A percentile compares a stretch with the other conserved stretches of the same genome.
Conservation (phyloP, 192 early-diverging fungal species). For the Dispira simplex region DNA sequence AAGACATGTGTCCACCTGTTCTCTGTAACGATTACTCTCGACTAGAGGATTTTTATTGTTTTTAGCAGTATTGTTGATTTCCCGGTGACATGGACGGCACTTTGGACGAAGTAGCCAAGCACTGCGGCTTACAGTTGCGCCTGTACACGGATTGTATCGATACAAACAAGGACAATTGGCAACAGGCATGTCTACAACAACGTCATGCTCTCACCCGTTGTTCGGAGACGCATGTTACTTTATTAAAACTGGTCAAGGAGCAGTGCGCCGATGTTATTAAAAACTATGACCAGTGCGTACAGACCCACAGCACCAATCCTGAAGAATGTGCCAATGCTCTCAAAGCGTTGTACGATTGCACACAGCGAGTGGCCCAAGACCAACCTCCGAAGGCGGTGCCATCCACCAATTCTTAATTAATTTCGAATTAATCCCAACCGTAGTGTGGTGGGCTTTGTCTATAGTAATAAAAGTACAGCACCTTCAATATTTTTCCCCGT, state of each 20-base stretch:
- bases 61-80: too few relatives aligned
- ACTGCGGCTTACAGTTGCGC: slow-evolving; percentile 36
- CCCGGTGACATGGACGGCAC: slow-evolving; percentile 26
- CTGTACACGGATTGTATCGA: slow-evolving; percentile 38
- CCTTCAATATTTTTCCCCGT: too few relatives aligned
- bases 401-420: too few relatives aligned
- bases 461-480: too few relatives aligned
- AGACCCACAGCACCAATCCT: slow-evolving; percentile 29
- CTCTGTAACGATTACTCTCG: too few relatives aligned
- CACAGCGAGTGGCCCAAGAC: slow-evolving; percentile 17
- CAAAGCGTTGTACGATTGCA: slow-evolving; percentile 34
- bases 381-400: too few relatives aligned
- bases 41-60: too few relatives aligned
- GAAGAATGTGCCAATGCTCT: slow-evolving; percentile 30
- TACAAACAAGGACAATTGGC: slow-evolving; percentile 33
- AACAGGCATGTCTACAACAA: slow-evolving; percentile 34
- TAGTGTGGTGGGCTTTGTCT: too few relatives aligned
- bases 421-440: too few relatives aligned
- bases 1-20: too few relatives aligned
- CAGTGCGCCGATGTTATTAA: slow-evolving; percentile 32
- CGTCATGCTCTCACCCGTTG: slow-evolving; percentile 36
- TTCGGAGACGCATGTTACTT: slow-evolving; percentile 40
- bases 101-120: slow-evolving; percentile 33
- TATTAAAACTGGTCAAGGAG: slow-evolving; percentile 39
- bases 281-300: slow-evolving; percentile 33